A percentile compares a stretch with the other conserved stretches of the same genome.
Evolutionary conservation across 2,329 filamentous ascomycete genomes (phyloP).

Genomic region (Cryoendolithus antarcticus): DNA sequence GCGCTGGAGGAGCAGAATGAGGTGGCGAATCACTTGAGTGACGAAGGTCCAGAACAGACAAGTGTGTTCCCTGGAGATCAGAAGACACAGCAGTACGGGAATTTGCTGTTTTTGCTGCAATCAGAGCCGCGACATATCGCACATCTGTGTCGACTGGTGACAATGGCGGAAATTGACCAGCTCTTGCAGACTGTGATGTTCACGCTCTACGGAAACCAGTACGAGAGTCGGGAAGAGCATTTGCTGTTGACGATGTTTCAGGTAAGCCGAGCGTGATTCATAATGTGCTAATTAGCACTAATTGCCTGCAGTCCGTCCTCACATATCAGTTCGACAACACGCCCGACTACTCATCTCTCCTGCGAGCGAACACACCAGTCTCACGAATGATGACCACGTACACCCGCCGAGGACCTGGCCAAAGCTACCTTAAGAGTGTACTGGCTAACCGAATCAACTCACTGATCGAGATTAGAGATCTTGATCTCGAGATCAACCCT

Average conservation of each 20-base stretch:
- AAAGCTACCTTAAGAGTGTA: constrained; percentile 91
- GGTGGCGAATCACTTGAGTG: constrained; percentile 94
- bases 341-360: constrained; percentile 88
- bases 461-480: constrained; percentile 81
- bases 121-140: constrained; percentile 94
- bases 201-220: constrained; percentile 98
- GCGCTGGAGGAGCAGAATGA: constrained; percentile 99
- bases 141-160: constrained; percentile 86
- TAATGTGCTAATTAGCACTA: constrained; percentile 4
- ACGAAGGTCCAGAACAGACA: constrained; percentile 55
- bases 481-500: constrained; percentile 95
- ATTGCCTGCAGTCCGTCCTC: constrained; percentile 61
- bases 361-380: constrained; percentile 93
- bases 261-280: constrained; percentile 35
- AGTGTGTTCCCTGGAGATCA: constrained; percentile 79
- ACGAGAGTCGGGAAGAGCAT: constrained; percentile 97
- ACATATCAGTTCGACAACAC: constrained; percentile 99
- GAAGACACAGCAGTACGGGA: constrained; percentile 97
- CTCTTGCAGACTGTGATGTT: constrained; percentile 99
- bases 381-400: constrained; percentile 99
- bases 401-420: constrained; percentile 85
- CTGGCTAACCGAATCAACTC: constrained; percentile 90
- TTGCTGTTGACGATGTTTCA: constrained; percentile 97
- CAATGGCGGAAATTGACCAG: constrained; percentile 95
- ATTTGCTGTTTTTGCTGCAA: constrained; percentile 85